A percentile compares a stretch with the other conserved stretches of the same genome.
phyloP scores from a whole-genome alignment of 2,329 filamentous ascomycete species.

The Blastomyces gilchristii region DNA sequence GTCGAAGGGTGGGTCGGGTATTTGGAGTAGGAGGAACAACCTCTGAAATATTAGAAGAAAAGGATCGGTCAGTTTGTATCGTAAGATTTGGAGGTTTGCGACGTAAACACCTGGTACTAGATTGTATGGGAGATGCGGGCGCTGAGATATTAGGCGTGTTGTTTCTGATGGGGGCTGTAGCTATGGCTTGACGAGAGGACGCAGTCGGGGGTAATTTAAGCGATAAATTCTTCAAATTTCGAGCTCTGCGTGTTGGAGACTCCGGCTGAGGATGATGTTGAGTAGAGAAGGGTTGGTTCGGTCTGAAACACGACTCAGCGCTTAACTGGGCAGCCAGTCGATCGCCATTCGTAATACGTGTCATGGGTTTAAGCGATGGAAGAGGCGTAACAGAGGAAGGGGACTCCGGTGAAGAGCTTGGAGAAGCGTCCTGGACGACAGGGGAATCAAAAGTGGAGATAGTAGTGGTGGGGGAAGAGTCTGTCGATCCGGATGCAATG shows the following conservation, averaged over 20 bases:
- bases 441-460: constrained; percentile 88
- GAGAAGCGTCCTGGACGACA: constrained; percentile 78
- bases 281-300: constrained; percentile 18
- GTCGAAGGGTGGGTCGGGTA: constrained; percentile 45
- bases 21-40: constrained; percentile 50
- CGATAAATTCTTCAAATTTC: constrained; percentile 55
- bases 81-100: constrained; percentile 51
- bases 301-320: constrained; percentile 1
- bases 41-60: constrained; percentile 39
- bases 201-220: constrained; percentile 47
- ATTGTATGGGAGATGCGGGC: constrained; percentile 48
- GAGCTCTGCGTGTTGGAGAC: constrained; percentile 34
- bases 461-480: constrained; percentile 91
- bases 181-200: constrained; percentile 36
- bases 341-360: constrained; percentile 9
- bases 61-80: constrained; percentile 46
- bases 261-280: constrained; percentile 37
- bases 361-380: constrained; percentile 33
- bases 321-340: constrained; percentile 5
- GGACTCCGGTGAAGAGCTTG: constrained; percentile 86
- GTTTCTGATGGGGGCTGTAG: constrained; percentile 41
- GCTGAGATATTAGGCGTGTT: constrained; percentile 38
- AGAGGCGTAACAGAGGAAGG: constrained; percentile 61
- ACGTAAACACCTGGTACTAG: constrained; percentile 44
- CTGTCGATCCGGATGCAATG: constrained; percentile 64